A percentile compares a stretch with the other conserved stretches of the same genome.
Evolutionary conservation across 805 yeast species (phyloP).

Genomic region (Diddensiella transvaalensis): DNA sequence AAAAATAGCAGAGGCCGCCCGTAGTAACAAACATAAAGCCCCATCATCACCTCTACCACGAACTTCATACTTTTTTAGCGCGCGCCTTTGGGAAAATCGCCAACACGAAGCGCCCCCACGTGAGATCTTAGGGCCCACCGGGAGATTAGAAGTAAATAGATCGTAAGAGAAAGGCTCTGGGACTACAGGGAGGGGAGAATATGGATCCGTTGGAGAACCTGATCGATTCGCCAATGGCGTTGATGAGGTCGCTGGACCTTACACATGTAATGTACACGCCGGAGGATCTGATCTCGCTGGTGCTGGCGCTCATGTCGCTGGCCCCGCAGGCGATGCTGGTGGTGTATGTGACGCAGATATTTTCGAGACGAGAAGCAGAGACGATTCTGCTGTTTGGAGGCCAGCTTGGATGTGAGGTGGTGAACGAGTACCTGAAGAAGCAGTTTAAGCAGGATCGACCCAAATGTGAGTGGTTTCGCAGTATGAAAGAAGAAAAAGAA

Average conservation of each 20-base stretch:
- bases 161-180: too few species aligned
- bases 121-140: too few species aligned
- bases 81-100: too few species aligned
- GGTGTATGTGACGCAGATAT: slow-evolving; percentile 79
- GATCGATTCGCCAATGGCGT: background rate
- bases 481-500: slow-evolving; percentile 8
- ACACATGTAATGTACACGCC: slow-evolving; percentile 81
- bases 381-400: slow-evolving; percentile 82
- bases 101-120: too few species aligned
- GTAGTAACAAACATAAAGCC: too few species aligned
- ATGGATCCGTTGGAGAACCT: background rate
- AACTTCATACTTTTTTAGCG: too few species aligned
- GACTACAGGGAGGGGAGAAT: too few species aligned
- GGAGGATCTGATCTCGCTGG: slow-evolving; percentile 52
- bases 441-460: slow-evolving; percentile 75
- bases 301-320: slow-evolving; percentile 70
- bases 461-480: slow-evolving; percentile 14
- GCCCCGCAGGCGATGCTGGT: slow-evolving; percentile 76
- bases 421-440: slow-evolving; percentile 65
- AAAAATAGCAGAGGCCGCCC: too few species aligned
- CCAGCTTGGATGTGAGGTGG: slow-evolving; percentile 71
- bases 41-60: too few species aligned
- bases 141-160: too few species aligned
- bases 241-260: slow-evolving; percentile 54
- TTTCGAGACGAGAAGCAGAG: slow-evolving; percentile 78